Conservation (phyloP, 345 rosid genomes). For the Ailanthus altissimus region DNA sequence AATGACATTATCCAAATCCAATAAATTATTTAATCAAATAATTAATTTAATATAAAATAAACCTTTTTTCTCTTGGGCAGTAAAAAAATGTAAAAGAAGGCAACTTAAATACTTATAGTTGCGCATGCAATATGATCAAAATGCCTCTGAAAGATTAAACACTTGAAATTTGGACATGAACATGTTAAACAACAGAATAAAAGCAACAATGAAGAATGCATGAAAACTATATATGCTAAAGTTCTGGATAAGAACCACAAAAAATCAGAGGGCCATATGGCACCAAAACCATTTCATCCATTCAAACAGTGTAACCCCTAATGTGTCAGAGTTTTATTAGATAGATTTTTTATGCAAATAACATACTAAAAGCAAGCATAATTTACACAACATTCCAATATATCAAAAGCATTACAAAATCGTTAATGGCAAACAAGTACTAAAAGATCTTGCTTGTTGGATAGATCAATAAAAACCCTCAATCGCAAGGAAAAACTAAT, state of each 20-base stretch:
- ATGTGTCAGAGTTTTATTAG: neutral
- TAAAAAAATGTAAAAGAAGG: too few species aligned
- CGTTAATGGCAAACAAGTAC: too few species aligned
- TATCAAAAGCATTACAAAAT: too few species aligned
- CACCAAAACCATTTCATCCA: slow-evolving; percentile 12
- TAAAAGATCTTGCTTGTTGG: too few species aligned
- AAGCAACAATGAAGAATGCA: neutral
- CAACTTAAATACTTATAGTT: too few species aligned
- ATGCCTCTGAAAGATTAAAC: slow-evolving; percentile 64
- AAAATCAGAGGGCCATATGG: slow-evolving; percentile 16
- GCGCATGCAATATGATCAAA: slow-evolving; percentile 83
- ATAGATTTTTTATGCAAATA: neutral
- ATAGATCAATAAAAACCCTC: too few species aligned
- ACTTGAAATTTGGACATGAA: slow-evolving; percentile 1
- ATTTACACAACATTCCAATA: neutral
- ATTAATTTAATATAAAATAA: too few species aligned
- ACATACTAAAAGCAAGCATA: neutral
- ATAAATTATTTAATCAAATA: too few species aligned
- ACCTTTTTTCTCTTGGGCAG: too few species aligned
- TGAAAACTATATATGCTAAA: slow-evolving; percentile 16
- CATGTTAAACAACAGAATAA: slow-evolving; percentile 1
- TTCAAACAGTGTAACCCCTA: neutral
- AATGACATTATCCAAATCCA: too few species aligned
- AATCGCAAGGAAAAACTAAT: too few species aligned
- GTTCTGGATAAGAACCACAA: slow-evolving; percentile 1